A percentile compares a stretch with the other conserved stretches of the same genome.
These are phyloP conservation scores for Coemansia sp. DNA, from an alignment of 192 early-diverging fungal genomes.

Conservation along the genomic window DNA sequence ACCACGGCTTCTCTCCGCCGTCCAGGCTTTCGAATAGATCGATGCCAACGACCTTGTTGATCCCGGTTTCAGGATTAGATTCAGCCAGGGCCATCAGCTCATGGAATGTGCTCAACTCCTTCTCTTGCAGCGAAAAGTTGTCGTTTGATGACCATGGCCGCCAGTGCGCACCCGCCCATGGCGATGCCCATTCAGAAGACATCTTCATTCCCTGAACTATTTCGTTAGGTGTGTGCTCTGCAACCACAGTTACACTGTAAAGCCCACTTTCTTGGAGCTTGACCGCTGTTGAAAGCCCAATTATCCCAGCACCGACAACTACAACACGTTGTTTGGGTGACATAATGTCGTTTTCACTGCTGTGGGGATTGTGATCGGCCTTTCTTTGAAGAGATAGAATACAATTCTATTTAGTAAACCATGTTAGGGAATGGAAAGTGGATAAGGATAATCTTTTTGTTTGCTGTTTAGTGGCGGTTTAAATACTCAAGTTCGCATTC, in stretches of 20 bases:
- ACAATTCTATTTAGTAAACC: too few relatives aligned
- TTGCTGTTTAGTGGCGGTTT: too few relatives aligned
- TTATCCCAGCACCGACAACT: conserved; percentile 64
- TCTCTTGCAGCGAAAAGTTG: conserved; percentile 44
- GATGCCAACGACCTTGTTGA: conserved; percentile 15
- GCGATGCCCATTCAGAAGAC: conserved; percentile 51
- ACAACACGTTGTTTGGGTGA: conserved; percentile 15
- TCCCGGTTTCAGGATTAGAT: conserved; percentile 19
- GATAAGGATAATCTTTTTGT: too few relatives aligned
- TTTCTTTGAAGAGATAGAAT: too few relatives aligned
- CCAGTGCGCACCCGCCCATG: conserved; percentile 69
- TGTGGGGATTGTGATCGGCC: too few relatives aligned
- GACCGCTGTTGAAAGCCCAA: conserved; percentile 59
- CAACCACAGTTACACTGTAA: conserved; percentile 51
- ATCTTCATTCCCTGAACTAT: conserved; percentile 1
- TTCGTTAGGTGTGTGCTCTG: conserved; percentile 24
- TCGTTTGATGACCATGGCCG: conserved; percentile 55
- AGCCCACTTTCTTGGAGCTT: conserved; percentile 37
- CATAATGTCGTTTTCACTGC: background rate
- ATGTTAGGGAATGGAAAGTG: too few relatives aligned
- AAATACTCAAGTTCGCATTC: too few relatives aligned
- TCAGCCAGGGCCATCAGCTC: conserved; percentile 27
- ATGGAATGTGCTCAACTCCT: conserved; percentile 31
- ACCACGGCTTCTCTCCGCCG: conserved; percentile 15
- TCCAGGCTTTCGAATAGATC: conserved; percentile 16